Evolutionary conservation across 106 monocot genomes (phyloP), one percentile per base, ranked within the genome.

Genomic region (Allium sativum): DNA sequence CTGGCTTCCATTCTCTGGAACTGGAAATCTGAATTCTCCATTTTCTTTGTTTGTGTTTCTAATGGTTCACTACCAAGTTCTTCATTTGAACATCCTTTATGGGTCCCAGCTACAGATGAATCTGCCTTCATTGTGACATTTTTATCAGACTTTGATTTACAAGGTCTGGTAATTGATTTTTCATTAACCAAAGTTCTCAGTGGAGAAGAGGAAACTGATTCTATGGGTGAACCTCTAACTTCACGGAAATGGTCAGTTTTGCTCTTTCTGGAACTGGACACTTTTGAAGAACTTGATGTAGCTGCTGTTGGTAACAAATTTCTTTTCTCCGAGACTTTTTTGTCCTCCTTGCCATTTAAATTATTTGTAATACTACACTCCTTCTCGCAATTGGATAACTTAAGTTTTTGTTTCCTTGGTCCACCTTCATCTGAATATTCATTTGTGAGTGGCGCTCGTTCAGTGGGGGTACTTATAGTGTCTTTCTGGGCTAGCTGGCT

Each of bases 191-290:
- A 81, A 64, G 52, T 67, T 55, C 78, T 78, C 56, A 81, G 41
- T 14, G 85, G 85, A 58, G 85, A 86, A 15, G 85, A 86, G 55
- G 81, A 86, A 75, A 86, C 81, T 54, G 85, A 86, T 53, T 86
- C 85, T 55, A 86, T 81, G 50, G 85, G 85, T 44, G 85, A 81
- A 18, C 74, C 72, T 43, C 72, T 72, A 18, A 53, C 64, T 62
- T 81, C 85, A 44, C 62, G 75, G 58, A 75, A 59, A 31, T 31
- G 31, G 44, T 65, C 75, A 40, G 61, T 58, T 70, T 81, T 86
- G 57, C 72, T 73, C 56, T 71, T 86, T 16, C 48, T 57, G 41
- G 85, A 78, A 57, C 81, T 58, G 54, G 81, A 86, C 58, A 86
- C 76, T 62, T 78, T 87, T 58, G 87, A 80, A 64, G 82, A 80